Percentiles rank a stretch among this genome's conserved stretches.
phyloP scores from a whole-genome alignment of 2,329 filamentous ascomycete species.

The Periconia sp. region DNA sequence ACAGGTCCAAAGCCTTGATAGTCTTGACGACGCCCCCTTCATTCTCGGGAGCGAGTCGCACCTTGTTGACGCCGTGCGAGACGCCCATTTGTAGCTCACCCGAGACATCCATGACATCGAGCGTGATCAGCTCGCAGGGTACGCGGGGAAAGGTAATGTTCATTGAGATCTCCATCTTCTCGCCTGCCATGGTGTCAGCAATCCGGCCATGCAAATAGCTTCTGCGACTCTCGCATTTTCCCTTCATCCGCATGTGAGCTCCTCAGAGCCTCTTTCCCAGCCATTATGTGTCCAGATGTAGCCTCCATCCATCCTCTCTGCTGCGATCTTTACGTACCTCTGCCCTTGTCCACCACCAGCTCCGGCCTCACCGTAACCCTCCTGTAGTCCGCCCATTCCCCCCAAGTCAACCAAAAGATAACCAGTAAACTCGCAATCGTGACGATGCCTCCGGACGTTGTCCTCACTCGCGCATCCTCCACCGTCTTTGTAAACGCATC shows the following conservation, averaged over 20 bases:
- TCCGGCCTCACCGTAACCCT: constrained; percentile 87
- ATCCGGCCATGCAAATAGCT: background rate
- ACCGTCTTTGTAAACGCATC: constrained; percentile 99
- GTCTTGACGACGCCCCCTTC: constrained; percentile 70
- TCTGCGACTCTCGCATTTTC: background rate
- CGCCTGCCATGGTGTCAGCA: constrained; percentile 61
- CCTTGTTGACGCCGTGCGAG: constrained; percentile 89
- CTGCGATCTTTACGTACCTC: constrained; percentile 74
- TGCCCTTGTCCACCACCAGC: constrained; percentile 92
- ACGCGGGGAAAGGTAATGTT: constrained; percentile 95
- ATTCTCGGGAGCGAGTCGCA: constrained; percentile 73
- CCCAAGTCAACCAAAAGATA: constrained; percentile 87
- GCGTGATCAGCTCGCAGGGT: constrained; percentile 91
- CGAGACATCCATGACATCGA: constrained; percentile 99
- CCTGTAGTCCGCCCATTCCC: constrained; percentile 95
- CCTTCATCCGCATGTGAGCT: too few species aligned
- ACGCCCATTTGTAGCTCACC: constrained; percentile 96
- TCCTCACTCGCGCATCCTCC: constrained; percentile 95
- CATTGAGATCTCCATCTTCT: constrained; percentile 99
- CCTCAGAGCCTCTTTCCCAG: too few species aligned
- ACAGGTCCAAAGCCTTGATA: constrained; percentile 47
- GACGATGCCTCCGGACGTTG: constrained; percentile 92
- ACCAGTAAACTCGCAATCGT: constrained; percentile 89
- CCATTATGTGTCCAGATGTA: too few species aligned
- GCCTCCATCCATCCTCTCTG: too few species aligned